Conservation (phyloP, 345 rosid species). For the Erucastrum elatum region DNA sequence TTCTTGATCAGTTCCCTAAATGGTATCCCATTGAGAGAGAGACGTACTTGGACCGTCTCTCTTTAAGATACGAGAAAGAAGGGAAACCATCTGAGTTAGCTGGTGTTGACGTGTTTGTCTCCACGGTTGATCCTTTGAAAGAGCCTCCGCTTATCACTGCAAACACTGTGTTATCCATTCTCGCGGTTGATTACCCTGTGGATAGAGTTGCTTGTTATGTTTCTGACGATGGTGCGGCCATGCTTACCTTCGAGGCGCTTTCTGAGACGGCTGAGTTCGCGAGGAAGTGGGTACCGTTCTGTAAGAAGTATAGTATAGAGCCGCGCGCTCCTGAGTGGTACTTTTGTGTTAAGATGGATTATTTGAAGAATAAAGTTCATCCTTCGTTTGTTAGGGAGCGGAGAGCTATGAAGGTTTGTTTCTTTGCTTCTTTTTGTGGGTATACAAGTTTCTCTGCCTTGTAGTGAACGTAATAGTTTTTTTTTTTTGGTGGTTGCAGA, state of each 20-base stretch:
- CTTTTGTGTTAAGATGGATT: conserved; percentile 73
- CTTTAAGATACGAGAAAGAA: not conserved
- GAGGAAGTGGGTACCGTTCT: conserved; percentile 91
- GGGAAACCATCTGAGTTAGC: not conserved
- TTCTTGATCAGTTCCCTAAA: conserved; percentile 41
- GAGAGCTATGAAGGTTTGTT: conserved; percentile 79
- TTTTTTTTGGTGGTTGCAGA: conserved; percentile 40
- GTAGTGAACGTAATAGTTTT: not conserved
- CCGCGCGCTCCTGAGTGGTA: conserved; percentile 97
- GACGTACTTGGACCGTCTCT: not conserved
- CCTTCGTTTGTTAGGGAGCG: conserved; percentile 76
- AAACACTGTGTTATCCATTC: conserved; percentile 91
- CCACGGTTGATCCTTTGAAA: conserved; percentile 51
- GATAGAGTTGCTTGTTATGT: conserved; percentile 92
- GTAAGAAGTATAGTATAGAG: conserved; percentile 73
- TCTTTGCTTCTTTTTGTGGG: not conserved
- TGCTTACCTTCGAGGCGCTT: conserved; percentile 93
- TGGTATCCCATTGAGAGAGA: not conserved
- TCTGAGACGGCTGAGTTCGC: conserved; percentile 93
- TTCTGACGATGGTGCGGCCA: conserved; percentile 96
- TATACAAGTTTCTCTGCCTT: not conserved
- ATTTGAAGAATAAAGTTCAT: conserved; percentile 68
- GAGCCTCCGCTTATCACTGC: conserved; percentile 97
- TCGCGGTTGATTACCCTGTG: conserved; percentile 89
- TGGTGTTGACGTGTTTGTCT: not conserved